phyloP scores from a whole-genome alignment of 2,329 filamentous ascomycete genomes.

The Xylaria arbuscula region DNA sequence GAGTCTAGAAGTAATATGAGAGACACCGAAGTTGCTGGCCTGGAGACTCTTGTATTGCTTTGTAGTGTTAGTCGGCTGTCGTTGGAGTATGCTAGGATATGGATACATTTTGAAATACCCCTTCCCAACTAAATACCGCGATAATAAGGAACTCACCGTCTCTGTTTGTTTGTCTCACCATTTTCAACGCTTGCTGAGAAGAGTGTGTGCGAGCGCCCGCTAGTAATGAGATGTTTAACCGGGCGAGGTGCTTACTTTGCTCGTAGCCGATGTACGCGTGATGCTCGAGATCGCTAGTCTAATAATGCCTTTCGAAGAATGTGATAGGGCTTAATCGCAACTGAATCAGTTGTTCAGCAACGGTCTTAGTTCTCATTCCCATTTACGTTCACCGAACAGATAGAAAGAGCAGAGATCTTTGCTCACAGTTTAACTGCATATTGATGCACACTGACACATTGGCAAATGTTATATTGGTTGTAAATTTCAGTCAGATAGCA shows the following conservation, averaged over 20 bases:
- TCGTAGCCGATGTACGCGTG: conserved; percentile 72
- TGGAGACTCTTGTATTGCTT: conserved; percentile 67
- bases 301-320: conserved; percentile 71
- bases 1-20: not conserved
- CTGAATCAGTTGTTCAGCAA: no score
- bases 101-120: conserved; percentile 68
- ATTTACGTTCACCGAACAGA: not conserved
- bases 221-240: conserved; percentile 73
- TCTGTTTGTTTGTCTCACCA: conserved; percentile 67
- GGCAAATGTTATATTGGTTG: conserved; percentile 72
- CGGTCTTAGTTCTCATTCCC: not conserved
- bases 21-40: not conserved
- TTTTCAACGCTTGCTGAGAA: conserved; percentile 68
- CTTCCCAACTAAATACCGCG: conserved; percentile 74
- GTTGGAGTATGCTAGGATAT: no score
- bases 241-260: conserved; percentile 69
- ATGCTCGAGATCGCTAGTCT: conserved; percentile 71
- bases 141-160: conserved; percentile 76
- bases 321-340: conserved; percentile 72
- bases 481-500: conserved; percentile 71
- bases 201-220: conserved; percentile 54
- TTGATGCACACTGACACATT: conserved; percentile 72
- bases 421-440: conserved; percentile 62
- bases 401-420: not conserved
- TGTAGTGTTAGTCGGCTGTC: conserved; percentile 70